Conservation (phyloP, 495 filamentous ascomycete genomes). For the Amphirosellinia nigrospora region DNA sequence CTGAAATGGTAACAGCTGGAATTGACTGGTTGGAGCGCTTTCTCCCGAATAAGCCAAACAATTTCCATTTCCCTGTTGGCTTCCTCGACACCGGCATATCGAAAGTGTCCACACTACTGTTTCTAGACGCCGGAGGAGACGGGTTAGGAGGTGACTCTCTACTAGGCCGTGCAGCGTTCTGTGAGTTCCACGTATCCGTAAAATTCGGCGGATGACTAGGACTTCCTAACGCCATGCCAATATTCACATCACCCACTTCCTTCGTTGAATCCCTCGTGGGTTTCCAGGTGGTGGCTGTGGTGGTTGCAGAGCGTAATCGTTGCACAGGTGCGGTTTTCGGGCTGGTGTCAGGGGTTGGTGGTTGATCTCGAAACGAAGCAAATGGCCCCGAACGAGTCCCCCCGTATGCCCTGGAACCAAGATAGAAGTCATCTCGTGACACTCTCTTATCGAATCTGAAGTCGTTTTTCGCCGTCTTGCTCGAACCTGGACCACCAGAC, state of each 20-base stretch:
- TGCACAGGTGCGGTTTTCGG: constrained; percentile 31
- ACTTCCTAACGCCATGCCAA: constrained; percentile 67
- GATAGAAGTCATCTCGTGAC: constrained; percentile 59
- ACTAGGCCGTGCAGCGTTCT: constrained; percentile 26
- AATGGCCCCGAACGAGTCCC: constrained; percentile 38
- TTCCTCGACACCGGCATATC: constrained; percentile 51
- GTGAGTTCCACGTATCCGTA: constrained; percentile 27
- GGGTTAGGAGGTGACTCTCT: constrained; percentile 24
- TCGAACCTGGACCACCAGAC: constrained; percentile 37
- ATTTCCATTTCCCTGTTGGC: constrained; percentile 55
- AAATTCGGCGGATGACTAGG: constrained; percentile 42
- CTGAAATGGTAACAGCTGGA: constrained; percentile 20
- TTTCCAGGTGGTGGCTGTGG: constrained; percentile 27
- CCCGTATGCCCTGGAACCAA: constrained; percentile 31
- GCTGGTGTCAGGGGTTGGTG: constrained; percentile 53
- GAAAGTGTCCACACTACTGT: constrained; percentile 35
- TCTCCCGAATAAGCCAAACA: constrained; percentile 58
- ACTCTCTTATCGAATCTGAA: constrained; percentile 44
- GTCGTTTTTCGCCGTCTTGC: constrained; percentile 32
- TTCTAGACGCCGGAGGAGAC: constrained; percentile 35
- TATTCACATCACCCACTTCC: constrained; percentile 44
- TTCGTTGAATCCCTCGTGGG: constrained; percentile 50
- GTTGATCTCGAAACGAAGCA: constrained; percentile 40
- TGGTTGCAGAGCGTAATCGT: background rate
- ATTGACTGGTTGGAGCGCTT: constrained; percentile 39